Base-by-base conservation (phyloP, 768 basidiomycete genomes). In the Crassisporium funariophilum region DNA sequence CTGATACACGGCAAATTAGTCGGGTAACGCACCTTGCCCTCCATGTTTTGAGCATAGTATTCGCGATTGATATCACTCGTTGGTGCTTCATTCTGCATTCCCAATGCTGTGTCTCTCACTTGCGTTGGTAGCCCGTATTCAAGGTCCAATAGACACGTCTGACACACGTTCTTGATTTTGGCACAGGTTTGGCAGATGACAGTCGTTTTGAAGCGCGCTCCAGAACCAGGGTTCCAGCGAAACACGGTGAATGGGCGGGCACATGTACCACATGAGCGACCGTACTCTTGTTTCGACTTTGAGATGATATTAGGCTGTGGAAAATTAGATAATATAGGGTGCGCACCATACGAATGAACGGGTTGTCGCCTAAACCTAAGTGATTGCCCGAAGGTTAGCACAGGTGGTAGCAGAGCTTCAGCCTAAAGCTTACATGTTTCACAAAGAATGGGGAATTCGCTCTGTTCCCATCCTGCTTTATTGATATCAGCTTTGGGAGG, bases 151-250 rank as follows among this genome's bases (percentile, higher is more conserved):
- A 99, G 75, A 66, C 97, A 99, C 2, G 95, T 98, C 72, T 98
- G 97, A 74, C 97, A 99, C 44, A 97, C 86, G 61, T 94, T 94
- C 74, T 91, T 91, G 56, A 92, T 83, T 71, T 98, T 98, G 39
- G 95, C 90, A 58, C 95, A 98, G 3, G 95, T 95, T 67, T 95
- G 95, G 69, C 94, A 97, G 50, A 98, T 84, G 50, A 97, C 93
- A 9, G 97, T 99, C 49, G 92, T 89, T 76, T 98, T 98, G 82
- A 82, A 98, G 21, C 95, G 85, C 65, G 85, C 87, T 33, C 94
- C 95, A 3, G 84, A 73, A 35, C 97, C 97, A 2, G 97, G 95
- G 61, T 98, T 95, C 97, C 97, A 99, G 31, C 93, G 88, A 72
- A 99, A 99, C 57, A 98, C 88, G 38, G 91, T 95, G 71, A 95